Conservation (phyloP, 106 monocot species). For the Cymbidium sinense region DNA sequence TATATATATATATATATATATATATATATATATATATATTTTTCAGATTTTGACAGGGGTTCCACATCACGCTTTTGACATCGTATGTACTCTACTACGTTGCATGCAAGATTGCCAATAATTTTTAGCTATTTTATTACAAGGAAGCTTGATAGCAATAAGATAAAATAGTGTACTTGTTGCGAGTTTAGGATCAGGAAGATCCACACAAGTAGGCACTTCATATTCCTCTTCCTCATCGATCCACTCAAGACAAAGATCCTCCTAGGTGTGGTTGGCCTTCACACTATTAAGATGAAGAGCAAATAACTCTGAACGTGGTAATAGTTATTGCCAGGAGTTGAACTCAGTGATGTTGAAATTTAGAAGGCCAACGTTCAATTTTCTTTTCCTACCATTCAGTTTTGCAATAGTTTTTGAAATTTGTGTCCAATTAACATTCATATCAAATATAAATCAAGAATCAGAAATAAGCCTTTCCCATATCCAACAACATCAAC, state of each 20-base stretch:
- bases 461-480: conserved; percentile 28
- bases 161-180: conserved; percentile 29
- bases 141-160: conserved; percentile 86
- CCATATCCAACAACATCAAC: conserved; percentile 61
- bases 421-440: conserved; percentile 55
- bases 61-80: too few species aligned
- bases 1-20: too few species aligned
- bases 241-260: conserved; percentile 92
- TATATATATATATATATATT: too few species aligned
- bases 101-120: too few species aligned
- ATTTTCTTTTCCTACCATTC: conserved; percentile 10
- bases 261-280: conserved; percentile 58
- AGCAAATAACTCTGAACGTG: conserved; percentile 19
- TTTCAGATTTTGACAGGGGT: too few species aligned
- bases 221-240: conserved; percentile 81
- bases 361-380: conserved; percentile 62
- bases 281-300: conserved; percentile 31
- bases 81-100: too few species aligned
- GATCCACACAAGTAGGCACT: conserved; percentile 58
- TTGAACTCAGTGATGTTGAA: conserved; percentile 68
- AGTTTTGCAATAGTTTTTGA: conserved; percentile 22
- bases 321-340: conserved; percentile 49
- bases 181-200: conserved; percentile 48
- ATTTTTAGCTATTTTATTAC: conserved; percentile 29
- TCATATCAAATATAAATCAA: conserved; percentile 40